Conservation (phyloP, 305 asterid species). For the Ilex paraguariensis region DNA sequence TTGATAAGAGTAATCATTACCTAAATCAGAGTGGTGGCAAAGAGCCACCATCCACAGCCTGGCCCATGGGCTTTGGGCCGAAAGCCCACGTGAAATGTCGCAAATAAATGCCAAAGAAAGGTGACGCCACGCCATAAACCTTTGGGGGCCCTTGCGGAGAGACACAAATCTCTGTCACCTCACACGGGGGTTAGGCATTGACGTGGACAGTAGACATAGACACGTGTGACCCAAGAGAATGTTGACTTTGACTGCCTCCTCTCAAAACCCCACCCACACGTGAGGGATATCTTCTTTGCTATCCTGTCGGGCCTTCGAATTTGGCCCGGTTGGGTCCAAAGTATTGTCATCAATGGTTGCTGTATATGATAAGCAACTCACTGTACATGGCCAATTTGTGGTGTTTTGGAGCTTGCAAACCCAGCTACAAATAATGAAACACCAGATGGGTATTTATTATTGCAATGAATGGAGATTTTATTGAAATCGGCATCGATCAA, state of each 20-base stretch:
- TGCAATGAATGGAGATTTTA: no score
- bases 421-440: no score
- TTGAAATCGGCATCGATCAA: no score
- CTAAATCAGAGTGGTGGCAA: constrained; percentile 3
- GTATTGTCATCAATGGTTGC: no score
- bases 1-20: constrained; percentile 2
- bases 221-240: constrained; percentile 38
- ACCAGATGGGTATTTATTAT: no score
- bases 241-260: constrained; percentile 26
- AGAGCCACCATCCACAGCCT: neutral
- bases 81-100: constrained; percentile 36
- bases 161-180: constrained; percentile 11
- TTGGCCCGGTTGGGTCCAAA: constrained; percentile 23
- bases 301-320: constrained; percentile 40
- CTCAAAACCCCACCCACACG: constrained; percentile 47
- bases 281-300: constrained; percentile 36
- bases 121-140: neutral
- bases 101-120: neutral
- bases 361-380: no score
- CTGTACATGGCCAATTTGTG: no score
- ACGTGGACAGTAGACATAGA: constrained; percentile 31
- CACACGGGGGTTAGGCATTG: constrained; percentile 54
- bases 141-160: constrained; percentile 2
- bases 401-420: no score
- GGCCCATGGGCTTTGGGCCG: neutral